phyloP scores from a whole-genome alignment of 768 basidiomycete genomes.

The Amanita brunnescens region DNA sequence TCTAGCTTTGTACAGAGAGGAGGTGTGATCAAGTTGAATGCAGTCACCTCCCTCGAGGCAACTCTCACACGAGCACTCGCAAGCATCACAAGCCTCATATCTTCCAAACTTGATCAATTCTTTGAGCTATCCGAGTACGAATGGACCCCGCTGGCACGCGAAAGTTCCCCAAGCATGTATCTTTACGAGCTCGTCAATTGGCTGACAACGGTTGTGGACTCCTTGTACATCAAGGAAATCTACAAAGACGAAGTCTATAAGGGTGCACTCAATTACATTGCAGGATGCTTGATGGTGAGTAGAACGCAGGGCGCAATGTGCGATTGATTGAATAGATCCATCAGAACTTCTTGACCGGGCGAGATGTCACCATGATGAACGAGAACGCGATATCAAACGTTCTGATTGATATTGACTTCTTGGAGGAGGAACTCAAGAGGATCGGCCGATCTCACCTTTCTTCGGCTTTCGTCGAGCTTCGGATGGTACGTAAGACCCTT shows the following conservation, averaged over 20 bases:
- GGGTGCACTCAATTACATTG: constrained; percentile 82
- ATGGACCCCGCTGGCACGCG: constrained; percentile 71
- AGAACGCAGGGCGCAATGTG: background rate
- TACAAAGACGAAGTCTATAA: constrained; percentile 89
- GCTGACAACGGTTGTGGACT: constrained; percentile 94
- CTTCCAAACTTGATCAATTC: constrained; percentile 90
- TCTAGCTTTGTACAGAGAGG: constrained; percentile 75
- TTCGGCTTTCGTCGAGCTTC: constrained; percentile 71
- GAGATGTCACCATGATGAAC: constrained; percentile 71
- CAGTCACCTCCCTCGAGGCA: constrained; percentile 53
- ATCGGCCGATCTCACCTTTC: constrained; percentile 65
- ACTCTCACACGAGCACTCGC: constrained; percentile 62
- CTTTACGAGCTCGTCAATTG: constrained; percentile 93
- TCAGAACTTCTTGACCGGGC: constrained; percentile 72
- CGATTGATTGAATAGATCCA: background rate
- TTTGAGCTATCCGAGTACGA: constrained; percentile 94
- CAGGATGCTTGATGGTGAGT: constrained; percentile 80
- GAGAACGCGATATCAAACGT: constrained; percentile 86
- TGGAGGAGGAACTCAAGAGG: constrained; percentile 78
- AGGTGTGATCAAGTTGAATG: constrained; percentile 65
- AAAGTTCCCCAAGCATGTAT: constrained; percentile 84
- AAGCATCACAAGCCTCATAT: constrained; percentile 76
- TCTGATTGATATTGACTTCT: constrained; percentile 76
- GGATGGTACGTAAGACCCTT: constrained; percentile 41
- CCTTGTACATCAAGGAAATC: constrained; percentile 68